A percentile compares a stretch with the other conserved stretches of the same genome.
These are phyloP conservation scores for Dalbergia cochinchinensis DNA, from an alignment of 306 rosid species.

Conservation along the genomic window DNA sequence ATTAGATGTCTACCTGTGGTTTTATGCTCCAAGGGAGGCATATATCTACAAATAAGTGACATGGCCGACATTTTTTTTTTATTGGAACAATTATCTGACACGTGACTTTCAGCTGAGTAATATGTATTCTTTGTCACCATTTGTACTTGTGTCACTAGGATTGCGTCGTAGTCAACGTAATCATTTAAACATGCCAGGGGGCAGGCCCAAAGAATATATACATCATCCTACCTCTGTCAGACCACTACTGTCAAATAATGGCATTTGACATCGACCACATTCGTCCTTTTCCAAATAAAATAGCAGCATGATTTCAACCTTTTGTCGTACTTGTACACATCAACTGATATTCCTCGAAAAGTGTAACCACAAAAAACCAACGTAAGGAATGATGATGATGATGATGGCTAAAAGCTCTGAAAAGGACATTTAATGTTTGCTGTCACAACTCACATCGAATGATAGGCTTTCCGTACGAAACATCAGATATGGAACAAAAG, in stretches of 20 bases:
- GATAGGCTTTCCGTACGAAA: neutral
- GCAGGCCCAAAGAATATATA: neutral
- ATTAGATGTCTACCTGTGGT: too few species aligned
- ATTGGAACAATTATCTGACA: neutral
- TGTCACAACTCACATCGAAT: neutral
- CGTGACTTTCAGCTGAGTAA: neutral
- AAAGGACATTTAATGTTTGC: constrained; percentile 14
- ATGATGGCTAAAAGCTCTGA: neutral
- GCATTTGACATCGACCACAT: neutral
- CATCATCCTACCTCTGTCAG: constrained; percentile 3
- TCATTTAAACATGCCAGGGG: neutral
- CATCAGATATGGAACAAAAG: constrained; percentile 3
- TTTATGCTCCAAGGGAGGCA: too few species aligned
- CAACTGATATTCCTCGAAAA: neutral
- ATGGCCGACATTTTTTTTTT: neutral
- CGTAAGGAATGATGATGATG: neutral
- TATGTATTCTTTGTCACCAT: neutral
- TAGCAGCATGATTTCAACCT: neutral
- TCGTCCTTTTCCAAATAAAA: neutral
- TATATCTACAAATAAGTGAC: too few species aligned
- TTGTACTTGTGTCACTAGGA: neutral
- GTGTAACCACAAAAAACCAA: neutral
- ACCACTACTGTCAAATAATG: neutral
- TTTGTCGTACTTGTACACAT: constrained; percentile 8
- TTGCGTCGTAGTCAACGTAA: neutral